Conservation (phyloP, 805 yeast genomes). For the Wickerhamiella nectarea region DNA sequence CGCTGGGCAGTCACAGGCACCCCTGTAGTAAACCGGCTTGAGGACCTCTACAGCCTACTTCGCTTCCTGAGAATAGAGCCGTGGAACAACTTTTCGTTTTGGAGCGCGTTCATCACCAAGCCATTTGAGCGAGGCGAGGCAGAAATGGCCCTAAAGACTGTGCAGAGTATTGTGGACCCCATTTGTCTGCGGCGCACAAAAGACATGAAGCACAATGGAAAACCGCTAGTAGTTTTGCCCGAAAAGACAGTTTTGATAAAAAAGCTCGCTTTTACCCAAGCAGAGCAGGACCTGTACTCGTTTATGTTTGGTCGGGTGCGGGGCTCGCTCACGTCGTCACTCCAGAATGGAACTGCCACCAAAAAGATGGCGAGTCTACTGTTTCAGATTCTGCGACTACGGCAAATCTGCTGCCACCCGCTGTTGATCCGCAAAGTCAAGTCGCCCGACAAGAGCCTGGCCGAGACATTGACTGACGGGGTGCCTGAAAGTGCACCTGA, state of each 20-base stretch:
- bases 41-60: slow-evolving; percentile 69
- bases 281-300: slow-evolving; percentile 52
- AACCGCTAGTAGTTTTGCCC: slow-evolving; percentile 62
- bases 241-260: slow-evolving; percentile 59
- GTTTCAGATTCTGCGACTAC: slow-evolving; percentile 65
- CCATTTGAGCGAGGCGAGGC: slow-evolving; percentile 67
- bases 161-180: slow-evolving; percentile 77
- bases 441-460: not conserved
- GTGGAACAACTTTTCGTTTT: slow-evolving; percentile 71
- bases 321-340: slow-evolving; percentile 24
- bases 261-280: slow-evolving; percentile 47
- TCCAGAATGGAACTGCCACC: slow-evolving; percentile 49
- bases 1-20: slow-evolving; percentile 89
- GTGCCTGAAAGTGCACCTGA: too few relatives aligned
- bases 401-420: slow-evolving; percentile 84
- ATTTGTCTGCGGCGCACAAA: slow-evolving; percentile 74
- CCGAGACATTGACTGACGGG: too few relatives aligned
- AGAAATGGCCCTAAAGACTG: slow-evolving; percentile 57
- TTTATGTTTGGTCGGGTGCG: slow-evolving; percentile 58
- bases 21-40: slow-evolving; percentile 77
- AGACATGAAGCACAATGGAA: slow-evolving; percentile 68
- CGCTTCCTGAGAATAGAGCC: slow-evolving; percentile 72
- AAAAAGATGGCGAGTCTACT: slow-evolving; percentile 65
- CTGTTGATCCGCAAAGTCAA: slow-evolving; percentile 38
- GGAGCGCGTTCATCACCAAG: slow-evolving; percentile 73